phyloP scores from a whole-genome alignment of 371 early-diverging fungal species.

The Mortierella sp. region DNA sequence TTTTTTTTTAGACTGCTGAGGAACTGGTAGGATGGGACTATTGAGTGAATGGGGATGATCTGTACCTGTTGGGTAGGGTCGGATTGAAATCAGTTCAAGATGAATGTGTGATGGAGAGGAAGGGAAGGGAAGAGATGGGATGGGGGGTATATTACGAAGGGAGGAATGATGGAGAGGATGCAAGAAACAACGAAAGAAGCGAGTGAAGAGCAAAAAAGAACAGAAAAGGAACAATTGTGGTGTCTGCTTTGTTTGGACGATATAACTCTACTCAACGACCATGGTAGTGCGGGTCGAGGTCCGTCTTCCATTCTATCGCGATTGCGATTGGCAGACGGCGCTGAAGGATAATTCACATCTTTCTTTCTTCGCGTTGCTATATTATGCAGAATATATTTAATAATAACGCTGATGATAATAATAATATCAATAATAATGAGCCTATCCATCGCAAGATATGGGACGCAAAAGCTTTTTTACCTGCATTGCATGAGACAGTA shows the following conservation, averaged over 20 bases:
- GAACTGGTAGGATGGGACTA: neutral
- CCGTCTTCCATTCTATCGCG: no score
- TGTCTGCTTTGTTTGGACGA: no score
- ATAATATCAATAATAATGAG: no score
- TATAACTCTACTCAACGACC: no score
- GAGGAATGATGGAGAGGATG: neutral
- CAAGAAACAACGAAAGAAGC: neutral
- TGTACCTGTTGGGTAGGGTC: neutral
- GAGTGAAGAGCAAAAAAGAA: neutral
- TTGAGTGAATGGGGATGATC: conserved; percentile 1
- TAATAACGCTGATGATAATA: no score
- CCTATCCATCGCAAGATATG: no score
- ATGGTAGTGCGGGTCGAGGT: no score
- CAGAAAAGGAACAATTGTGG: neutral
- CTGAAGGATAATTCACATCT: no score
- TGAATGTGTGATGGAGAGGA: neutral
- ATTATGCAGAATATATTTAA: no score
- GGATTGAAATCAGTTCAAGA: neutral
- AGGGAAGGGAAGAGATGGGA: neutral
- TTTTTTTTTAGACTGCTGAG: neutral
- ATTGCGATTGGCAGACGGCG: no score
- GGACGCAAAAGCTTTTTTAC: no score
- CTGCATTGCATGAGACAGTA: neutral
- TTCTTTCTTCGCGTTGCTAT: no score
- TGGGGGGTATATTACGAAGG: neutral